These are phyloP conservation scores for Phyllosticta citriasiana DNA, from an alignment of 2,329 filamentous ascomycete genomes.

Conservation along the genomic window DNA sequence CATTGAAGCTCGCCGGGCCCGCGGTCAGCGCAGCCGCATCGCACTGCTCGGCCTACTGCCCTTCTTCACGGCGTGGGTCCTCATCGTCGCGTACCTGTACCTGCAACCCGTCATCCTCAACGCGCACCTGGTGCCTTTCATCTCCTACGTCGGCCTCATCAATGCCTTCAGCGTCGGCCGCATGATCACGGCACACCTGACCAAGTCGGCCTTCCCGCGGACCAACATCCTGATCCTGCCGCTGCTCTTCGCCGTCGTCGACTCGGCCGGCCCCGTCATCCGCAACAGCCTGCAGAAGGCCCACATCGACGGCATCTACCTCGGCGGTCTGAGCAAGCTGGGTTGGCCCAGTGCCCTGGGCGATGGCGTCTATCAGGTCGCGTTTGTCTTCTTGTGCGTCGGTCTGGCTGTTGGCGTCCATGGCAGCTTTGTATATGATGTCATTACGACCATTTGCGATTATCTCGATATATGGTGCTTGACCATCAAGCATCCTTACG, in stretches of 20 bases:
- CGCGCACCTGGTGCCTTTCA: conserved; percentile 79
- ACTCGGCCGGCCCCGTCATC: conserved; percentile 65
- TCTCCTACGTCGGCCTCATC: conserved; percentile 76
- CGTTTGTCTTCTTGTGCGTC: conserved; percentile 81
- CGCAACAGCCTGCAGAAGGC: conserved; percentile 25
- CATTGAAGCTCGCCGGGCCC: conserved; percentile 65
- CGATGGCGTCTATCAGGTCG: conserved; percentile 73
- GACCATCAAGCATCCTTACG: conserved; percentile 78
- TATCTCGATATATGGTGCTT: conserved; percentile 98
- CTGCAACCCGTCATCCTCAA: conserved; percentile 77
- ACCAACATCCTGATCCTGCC: conserved; percentile 76
- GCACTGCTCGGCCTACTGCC: conserved; percentile 77
- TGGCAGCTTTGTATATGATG: conserved; percentile 92
- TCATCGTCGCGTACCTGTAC: conserved; percentile 69
- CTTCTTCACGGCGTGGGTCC: conserved; percentile 65
- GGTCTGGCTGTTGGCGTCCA: conserved; percentile 85
- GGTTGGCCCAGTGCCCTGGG: conserved; percentile 40
- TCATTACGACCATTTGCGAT: conserved; percentile 96
- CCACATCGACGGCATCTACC: conserved; percentile 16
- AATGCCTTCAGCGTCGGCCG: conserved; percentile 93
- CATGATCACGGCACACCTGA: conserved; percentile 91
- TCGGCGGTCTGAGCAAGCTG: conserved; percentile 19
- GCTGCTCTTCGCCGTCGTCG: conserved; percentile 65
- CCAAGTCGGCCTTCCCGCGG: conserved; percentile 80
- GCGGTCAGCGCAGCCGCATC: conserved; percentile 60